Evolutionary conservation across 2,329 filamentous ascomycete genomes (phyloP), one percentile per base, ranked within the genome.

Genomic region (Xylariaceae sp.): DNA sequence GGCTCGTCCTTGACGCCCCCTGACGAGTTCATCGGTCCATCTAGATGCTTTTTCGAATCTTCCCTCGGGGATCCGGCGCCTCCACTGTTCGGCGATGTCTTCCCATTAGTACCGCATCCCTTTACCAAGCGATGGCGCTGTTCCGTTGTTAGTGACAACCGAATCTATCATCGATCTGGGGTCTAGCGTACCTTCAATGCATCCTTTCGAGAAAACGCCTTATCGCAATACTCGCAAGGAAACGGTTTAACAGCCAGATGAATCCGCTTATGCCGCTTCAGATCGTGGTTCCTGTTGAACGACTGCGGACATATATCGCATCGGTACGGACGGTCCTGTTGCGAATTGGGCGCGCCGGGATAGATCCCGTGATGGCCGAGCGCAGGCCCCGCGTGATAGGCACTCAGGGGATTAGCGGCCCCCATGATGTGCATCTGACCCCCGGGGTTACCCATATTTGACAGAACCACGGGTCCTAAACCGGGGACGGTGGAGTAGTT

Each of bases 181-280:
- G 59, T 1, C 4, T 56, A 11, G 49, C 84, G 68, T 78, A 97
- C 94, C 89, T 97, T 97, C 35, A 99, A 79, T 8, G 94, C 94
- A 74, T 97, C 94, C 73, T 97, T 97, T 61, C 94, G 83, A 2
- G 92, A 97, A 71, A 99, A 99, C 72, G 90, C 94, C 82, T 97
- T 97, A 62, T 96, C 92, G 72, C 94, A 99, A 69, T 88, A 88
- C 5, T 80, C 84, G 73, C 94, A 99, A 0, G 92, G 92, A 73
- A 93, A 97, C 0, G 94, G 94, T 79, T 99, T 99, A 47, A 97
- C 90, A 0, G 92, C 90, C 59, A 97, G 76, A 74, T 99, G 94
- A 60, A 97, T 97, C 53, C 92, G 81, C 79, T 96, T 96, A 74
- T 99, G 94, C 55, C 94, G 84, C 76, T 99, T 99, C 67, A 97